A percentile compares a stretch with the other conserved stretches of the same genome.
Conservation (phyloP, 2,329 filamentous ascomycete species). For the Raffaelea ambrosiae region DNA sequence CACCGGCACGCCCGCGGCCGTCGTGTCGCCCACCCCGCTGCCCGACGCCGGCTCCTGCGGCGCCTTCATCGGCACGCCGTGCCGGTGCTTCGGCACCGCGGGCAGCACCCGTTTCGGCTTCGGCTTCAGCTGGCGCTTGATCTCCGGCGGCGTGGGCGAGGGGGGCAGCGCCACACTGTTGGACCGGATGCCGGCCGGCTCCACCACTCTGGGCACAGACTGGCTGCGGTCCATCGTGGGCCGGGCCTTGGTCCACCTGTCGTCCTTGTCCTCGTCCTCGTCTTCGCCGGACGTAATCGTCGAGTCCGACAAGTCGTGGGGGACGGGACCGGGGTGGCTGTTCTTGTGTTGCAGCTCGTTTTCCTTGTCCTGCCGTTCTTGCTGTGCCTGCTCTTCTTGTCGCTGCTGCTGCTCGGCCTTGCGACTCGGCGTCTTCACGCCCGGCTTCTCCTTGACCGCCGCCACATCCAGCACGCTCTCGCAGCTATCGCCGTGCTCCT, state of each 20-base stretch:
- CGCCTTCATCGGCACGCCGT: constrained; percentile 34
- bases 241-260: background rate
- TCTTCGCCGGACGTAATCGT: too few species aligned
- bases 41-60: background rate
- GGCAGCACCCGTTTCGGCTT: constrained; percentile 43
- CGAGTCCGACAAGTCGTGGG: background rate
- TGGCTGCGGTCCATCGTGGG: too few species aligned
- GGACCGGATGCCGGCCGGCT: too few species aligned
- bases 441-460: constrained; percentile 71
- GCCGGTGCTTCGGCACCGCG: constrained; percentile 47
- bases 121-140: constrained; percentile 14
- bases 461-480: constrained; percentile 73
- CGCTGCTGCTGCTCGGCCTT: constrained; percentile 22
- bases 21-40: background rate
- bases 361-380: background rate
- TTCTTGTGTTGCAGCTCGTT: background rate
- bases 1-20: background rate
- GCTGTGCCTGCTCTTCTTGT: background rate
- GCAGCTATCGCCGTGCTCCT: constrained; percentile 58
- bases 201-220: too few species aligned
- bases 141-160: background rate
- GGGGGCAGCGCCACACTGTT: background rate
- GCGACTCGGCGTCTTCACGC: constrained; percentile 70
- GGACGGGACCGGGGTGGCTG: background rate
- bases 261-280: background rate